These are phyloP conservation scores for Saccharomyces hybrid DNA, from an alignment of 1,139 yeast species.

Conservation along the genomic window DNA sequence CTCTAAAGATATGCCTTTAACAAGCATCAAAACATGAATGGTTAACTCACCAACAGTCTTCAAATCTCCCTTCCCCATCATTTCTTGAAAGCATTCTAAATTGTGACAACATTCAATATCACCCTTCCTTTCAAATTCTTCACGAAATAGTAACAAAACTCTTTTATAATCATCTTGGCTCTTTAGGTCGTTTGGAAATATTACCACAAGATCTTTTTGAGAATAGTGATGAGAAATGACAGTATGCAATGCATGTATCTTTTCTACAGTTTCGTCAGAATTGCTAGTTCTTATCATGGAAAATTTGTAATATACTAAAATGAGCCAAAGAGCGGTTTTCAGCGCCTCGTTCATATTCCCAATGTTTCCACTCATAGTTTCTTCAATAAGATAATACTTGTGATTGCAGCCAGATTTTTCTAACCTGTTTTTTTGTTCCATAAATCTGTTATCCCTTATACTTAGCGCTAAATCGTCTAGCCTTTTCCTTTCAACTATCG, in stretches of 20 bases:
- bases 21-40: conserved; percentile 67
- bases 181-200: conserved; percentile 44
- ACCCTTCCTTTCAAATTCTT: conserved; percentile 36
- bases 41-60: conserved; percentile 72
- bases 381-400: conserved; percentile 79
- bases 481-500: conserved; percentile 81
- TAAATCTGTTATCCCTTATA: conserved; percentile 79
- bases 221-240: conserved; percentile 39
- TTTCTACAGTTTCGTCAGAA: conserved; percentile 67
- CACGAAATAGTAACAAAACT: conserved; percentile 38
- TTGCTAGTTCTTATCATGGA: conserved; percentile 61
- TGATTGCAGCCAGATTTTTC: conserved; percentile 59
- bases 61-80: conserved; percentile 64
- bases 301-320: conserved; percentile 60
- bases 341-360: conserved; percentile 55
- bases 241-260: conserved; percentile 51
- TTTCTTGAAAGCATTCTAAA: conserved; percentile 57
- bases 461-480: conserved; percentile 78
- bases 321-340: conserved; percentile 69
- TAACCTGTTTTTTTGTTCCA: conserved; percentile 77
- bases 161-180: conserved; percentile 47
- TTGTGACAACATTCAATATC: conserved; percentile 52
- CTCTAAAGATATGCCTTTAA: conserved; percentile 75
- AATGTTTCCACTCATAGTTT: conserved; percentile 43
- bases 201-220: conserved; percentile 37